Conservation (phyloP, 768 basidiomycete species). For the Suillus spraguei region DNA sequence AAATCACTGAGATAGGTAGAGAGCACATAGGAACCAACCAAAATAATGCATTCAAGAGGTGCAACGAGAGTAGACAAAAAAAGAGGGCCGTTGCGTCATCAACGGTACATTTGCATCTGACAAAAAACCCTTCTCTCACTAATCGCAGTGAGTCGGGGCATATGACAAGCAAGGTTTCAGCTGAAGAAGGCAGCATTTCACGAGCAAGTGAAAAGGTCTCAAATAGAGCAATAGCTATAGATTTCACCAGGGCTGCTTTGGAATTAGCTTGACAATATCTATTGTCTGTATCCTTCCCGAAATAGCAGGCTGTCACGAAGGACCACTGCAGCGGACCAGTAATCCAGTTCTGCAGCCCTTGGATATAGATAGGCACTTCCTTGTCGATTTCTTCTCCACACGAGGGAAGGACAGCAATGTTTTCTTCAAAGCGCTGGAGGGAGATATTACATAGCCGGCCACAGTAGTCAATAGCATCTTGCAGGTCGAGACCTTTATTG, state of each 20-base stretch:
- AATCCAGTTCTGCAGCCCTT: constrained; percentile 70
- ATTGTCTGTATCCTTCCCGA: constrained; percentile 54
- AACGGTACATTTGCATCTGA: too few species aligned
- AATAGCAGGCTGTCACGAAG: constrained; percentile 55
- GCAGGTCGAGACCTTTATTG: constrained; percentile 56
- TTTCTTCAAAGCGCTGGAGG: constrained; percentile 49
- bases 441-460: constrained; percentile 60
- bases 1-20: too few species aligned
- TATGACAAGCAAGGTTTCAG: too few species aligned
- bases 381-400: constrained; percentile 70
- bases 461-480: constrained; percentile 64
- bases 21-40: too few species aligned
- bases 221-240: constrained; percentile 6
- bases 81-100: too few species aligned
- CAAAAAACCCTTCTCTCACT: too few species aligned
- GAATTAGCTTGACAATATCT: constrained; percentile 45
- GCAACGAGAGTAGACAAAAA: too few species aligned
- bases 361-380: constrained; percentile 58
- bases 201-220: neutral
- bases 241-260: constrained; percentile 31
- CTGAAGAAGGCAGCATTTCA: too few species aligned
- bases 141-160: neutral
- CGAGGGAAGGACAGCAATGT: constrained; percentile 26
- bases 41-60: too few species aligned
- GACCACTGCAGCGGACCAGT: constrained; percentile 75